These are phyloP conservation scores for Colletotrichum sp. DNA, from an alignment of 2,329 filamentous ascomycete species.

Conservation along the genomic window DNA sequence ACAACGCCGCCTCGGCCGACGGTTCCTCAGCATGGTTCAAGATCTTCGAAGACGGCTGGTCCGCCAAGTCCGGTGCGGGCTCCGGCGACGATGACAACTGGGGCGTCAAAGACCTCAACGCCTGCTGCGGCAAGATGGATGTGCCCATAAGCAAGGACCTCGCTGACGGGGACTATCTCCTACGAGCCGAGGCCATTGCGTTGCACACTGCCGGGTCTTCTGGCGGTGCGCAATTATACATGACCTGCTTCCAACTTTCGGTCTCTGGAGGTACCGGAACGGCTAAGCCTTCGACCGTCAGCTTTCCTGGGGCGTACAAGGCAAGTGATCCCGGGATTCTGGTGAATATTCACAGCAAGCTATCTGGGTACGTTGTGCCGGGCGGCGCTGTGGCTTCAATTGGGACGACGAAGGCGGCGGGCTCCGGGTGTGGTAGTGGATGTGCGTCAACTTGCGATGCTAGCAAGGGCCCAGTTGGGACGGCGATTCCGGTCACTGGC, in stretches of 20 bases:
- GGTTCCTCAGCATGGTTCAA: constrained; percentile 55
- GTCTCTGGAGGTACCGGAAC: constrained; percentile 27
- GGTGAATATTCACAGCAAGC: constrained; percentile 49
- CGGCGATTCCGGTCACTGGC: constrained; percentile 22
- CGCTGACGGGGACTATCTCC: constrained; percentile 43
- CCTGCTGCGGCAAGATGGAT: constrained; percentile 45
- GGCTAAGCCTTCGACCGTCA: constrained; percentile 32
- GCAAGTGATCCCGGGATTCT: constrained; percentile 48
- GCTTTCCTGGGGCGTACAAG: constrained; percentile 48
- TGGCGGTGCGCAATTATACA: constrained; percentile 41
- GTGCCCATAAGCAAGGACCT: constrained; percentile 37
- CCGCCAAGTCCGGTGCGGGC: constrained; percentile 28
- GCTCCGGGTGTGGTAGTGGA: constrained; percentile 38
- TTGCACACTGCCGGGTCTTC: constrained; percentile 44
- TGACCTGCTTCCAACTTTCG: constrained; percentile 42
- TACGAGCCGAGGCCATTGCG: constrained; percentile 53
- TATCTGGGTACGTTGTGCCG: constrained; percentile 44
- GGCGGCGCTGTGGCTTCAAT: constrained; percentile 45
- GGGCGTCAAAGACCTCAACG: constrained; percentile 45
- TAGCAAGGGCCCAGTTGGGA: constrained; percentile 32
- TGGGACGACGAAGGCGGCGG: constrained; percentile 44
- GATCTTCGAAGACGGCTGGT: constrained; percentile 52
- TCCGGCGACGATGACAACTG: constrained; percentile 50
- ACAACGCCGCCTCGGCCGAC: constrained; percentile 48
- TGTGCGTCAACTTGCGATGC: constrained; percentile 43